Evolutionary conservation across 1,284 basidiomycete genomes (phyloP).

Genomic region (Ustilago esculenta): DNA sequence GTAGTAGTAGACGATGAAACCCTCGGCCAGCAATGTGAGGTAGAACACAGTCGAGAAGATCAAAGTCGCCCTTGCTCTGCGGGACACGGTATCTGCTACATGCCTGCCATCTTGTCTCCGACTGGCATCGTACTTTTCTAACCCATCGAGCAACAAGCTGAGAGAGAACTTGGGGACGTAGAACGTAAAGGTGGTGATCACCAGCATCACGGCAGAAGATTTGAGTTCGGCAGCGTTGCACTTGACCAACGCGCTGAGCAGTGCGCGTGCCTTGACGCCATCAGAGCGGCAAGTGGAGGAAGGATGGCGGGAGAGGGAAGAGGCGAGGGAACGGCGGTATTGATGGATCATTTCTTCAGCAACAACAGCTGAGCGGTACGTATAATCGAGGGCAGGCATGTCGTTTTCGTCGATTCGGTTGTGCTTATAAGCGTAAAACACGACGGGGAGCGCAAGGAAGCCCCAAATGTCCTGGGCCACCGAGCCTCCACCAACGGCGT

Average conservation of each 20-base stretch:
- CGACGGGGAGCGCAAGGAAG: conserved; percentile 15
- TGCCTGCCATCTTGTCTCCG: neutral
- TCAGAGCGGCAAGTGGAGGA: neutral
- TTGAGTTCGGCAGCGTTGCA: conserved; percentile 18
- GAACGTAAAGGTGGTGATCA: conserved; percentile 29
- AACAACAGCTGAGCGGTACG: conserved; percentile 12
- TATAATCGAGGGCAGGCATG: conserved; percentile 28
- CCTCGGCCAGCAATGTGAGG: conserved; percentile 13
- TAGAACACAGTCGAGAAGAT: conserved; percentile 34
- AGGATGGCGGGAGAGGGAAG: conserved; percentile 3
- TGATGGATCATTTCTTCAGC: conserved; percentile 26
- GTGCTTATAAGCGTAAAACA: conserved; percentile 4
- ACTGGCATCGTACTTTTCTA: conserved; percentile 17
- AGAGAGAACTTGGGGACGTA: conserved; percentile 36
- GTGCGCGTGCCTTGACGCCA: conserved; percentile 7
- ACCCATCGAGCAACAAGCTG: conserved; percentile 13
- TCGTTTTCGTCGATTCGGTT: conserved; percentile 13
- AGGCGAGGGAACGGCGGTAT: conserved; percentile 14
- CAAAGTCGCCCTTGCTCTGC: conserved; percentile 24
- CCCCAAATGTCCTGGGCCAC: conserved; percentile 15
- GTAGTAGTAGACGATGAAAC: conserved; percentile 25
- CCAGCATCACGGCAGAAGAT: neutral
- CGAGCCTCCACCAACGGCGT: conserved; percentile 19
- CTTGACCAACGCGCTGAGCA: conserved; percentile 14
- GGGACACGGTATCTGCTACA: conserved; percentile 7